Conservation (phyloP, 805 yeast genomes). For the Starmerella sirachaensis region DNA sequence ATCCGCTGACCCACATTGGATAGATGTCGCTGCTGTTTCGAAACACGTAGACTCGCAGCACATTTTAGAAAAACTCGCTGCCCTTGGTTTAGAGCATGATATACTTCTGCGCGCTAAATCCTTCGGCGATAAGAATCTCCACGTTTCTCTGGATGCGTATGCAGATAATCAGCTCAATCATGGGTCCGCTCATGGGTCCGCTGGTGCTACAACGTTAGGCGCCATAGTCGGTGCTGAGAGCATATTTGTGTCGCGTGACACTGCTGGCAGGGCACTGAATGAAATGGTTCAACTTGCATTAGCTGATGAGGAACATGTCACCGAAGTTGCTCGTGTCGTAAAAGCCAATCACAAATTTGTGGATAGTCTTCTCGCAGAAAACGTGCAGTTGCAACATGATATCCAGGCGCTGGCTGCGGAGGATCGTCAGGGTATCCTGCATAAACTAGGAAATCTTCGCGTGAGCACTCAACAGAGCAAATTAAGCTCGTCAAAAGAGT, state of each 20-base stretch:
- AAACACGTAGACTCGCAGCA: constrained; percentile 10
- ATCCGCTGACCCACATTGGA: constrained; percentile 9
- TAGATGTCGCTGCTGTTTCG: constrained; percentile 15
- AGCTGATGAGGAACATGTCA: neutral
- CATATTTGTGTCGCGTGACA: constrained; percentile 7
- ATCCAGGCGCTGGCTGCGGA: constrained; percentile 7
- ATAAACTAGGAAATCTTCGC: neutral
- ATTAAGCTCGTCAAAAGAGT: too few relatives aligned
- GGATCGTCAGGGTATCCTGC: constrained; percentile 6
- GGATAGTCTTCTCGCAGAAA: neutral
- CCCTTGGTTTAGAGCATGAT: constrained; percentile 2
- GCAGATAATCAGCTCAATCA: constrained; percentile 1
- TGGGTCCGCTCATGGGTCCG: too few relatives aligned
- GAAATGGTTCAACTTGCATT: constrained; percentile 7
- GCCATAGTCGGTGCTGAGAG: constrained; percentile 14
- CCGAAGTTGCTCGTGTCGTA: constrained; percentile 8
- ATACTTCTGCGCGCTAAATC: constrained; percentile 8
- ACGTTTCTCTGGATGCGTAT: constrained; percentile 1
- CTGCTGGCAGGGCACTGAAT: constrained; percentile 6
- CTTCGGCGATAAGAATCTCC: constrained; percentile 6
- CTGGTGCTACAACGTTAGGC: too few relatives aligned
- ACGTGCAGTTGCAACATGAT: neutral
- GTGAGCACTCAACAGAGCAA: neutral
- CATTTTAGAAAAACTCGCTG: constrained; percentile 9
- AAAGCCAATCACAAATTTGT: neutral